Percentiles rank a stretch among this genome's conserved stretches.
These are phyloP conservation scores for Monascus purpureus DNA, from an alignment of 495 filamentous ascomycete genomes.

Conservation along the genomic window DNA sequence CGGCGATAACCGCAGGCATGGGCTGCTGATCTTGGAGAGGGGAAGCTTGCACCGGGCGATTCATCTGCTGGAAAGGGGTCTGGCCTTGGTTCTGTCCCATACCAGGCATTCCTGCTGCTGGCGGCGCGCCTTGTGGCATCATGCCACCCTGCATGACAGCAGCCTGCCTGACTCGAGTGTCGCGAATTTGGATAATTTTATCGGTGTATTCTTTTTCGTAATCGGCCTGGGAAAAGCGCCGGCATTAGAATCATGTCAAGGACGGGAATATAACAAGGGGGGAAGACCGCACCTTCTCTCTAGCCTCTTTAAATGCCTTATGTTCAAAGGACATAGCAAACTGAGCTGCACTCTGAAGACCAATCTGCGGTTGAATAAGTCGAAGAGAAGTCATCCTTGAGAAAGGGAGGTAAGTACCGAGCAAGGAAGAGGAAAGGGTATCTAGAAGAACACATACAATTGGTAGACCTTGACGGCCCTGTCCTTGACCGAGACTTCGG, in stretches of 20 bases:
- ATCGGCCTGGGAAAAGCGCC: conserved; percentile 15
- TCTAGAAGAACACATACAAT: conserved; percentile 23
- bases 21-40: conserved; percentile 31
- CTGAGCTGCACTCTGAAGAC: conserved; percentile 22
- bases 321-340: conserved; percentile 35
- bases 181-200: conserved; percentile 34
- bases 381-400: conserved; percentile 33
- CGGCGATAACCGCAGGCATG: conserved; percentile 33
- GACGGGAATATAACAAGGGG: conserved; percentile 1
- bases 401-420: conserved; percentile 2
- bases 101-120: conserved; percentile 12
- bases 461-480: conserved; percentile 31
- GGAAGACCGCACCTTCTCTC: conserved; percentile 24
- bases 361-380: conserved; percentile 35
- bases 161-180: conserved; percentile 31
- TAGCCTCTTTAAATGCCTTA: conserved; percentile 31
- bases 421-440: conserved; percentile 2
- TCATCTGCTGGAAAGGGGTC: conserved; percentile 37
- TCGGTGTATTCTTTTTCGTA: conserved; percentile 35
- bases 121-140: conserved; percentile 21
- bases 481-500: conserved; percentile 23
- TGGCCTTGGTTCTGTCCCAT: conserved; percentile 26
- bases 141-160: conserved; percentile 30
- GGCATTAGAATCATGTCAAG: conserved; percentile 1
- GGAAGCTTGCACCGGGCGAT: conserved; percentile 37